Conservation (phyloP, 1,284 basidiomycete genomes). For the Xerocomus tenax region DNA sequence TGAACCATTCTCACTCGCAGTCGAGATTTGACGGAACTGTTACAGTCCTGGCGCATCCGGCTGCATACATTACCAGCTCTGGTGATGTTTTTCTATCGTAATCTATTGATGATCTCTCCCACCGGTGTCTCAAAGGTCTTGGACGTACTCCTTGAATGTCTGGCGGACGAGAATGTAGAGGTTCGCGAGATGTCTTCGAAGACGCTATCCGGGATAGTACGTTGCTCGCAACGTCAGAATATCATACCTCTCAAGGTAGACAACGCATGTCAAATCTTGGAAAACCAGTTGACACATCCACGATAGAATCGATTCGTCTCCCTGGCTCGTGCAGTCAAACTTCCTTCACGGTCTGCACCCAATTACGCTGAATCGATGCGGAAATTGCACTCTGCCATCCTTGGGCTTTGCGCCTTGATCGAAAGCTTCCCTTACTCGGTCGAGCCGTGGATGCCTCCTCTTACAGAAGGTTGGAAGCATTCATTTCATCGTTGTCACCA, state of each 20-base stretch:
- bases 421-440: constrained; percentile 75
- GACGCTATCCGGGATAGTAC: constrained; percentile 81
- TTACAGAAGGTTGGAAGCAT: constrained; percentile 54
- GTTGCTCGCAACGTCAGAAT: constrained; percentile 86
- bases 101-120: constrained; percentile 69
- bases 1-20: neutral
- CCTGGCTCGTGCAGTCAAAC: constrained; percentile 51
- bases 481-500: neutral
- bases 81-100: constrained; percentile 80
- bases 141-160: constrained; percentile 74
- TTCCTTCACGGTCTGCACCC: constrained; percentile 67
- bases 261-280: neutral
- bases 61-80: constrained; percentile 65
- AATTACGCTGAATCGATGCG: constrained; percentile 69
- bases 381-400: constrained; percentile 79
- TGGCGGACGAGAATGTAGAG: constrained; percentile 87
- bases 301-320: constrained; percentile 70
- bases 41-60: constrained; percentile 71
- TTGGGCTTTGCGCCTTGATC: constrained; percentile 81
- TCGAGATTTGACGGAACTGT: constrained; percentile 8
- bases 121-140: constrained; percentile 61
- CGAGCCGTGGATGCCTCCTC: constrained; percentile 67
- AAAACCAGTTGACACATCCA: constrained; percentile 1
- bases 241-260: constrained; percentile 78
- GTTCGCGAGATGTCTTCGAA: constrained; percentile 91